Conservation (phyloP, 768 basidiomycete species). For the Cyclocybe aegerita region DNA sequence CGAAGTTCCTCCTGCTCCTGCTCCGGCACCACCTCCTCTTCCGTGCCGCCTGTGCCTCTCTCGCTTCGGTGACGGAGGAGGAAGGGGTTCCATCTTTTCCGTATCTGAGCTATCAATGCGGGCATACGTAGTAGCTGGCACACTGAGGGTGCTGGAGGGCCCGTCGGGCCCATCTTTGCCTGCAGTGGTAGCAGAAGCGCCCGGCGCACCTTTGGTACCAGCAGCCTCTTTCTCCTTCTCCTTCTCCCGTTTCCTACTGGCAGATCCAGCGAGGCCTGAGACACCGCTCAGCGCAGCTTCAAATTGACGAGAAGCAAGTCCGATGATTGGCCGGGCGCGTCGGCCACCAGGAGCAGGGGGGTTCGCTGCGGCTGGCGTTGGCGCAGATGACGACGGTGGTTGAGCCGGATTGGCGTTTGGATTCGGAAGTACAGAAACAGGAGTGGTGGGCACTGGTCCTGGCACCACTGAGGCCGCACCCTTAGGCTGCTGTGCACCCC, state of each 20-base stretch:
- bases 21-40: slow-evolving; percentile 11
- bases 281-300: slow-evolving; percentile 71
- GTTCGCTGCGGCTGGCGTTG: slow-evolving; percentile 12
- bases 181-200: slow-evolving; percentile 1
- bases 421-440: slow-evolving; percentile 1
- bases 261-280: slow-evolving; percentile 42
- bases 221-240: slow-evolving; percentile 23
- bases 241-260: slow-evolving; percentile 24
- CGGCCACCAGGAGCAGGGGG: slow-evolving; percentile 29
- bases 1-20: background rate
- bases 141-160: slow-evolving; percentile 5
- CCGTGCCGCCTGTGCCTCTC: slow-evolving; percentile 19
- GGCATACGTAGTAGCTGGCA: slow-evolving; percentile 4
- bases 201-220: background rate
- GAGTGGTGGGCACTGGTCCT: slow-evolving; percentile 4
- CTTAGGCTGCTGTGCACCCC: slow-evolving; percentile 10
- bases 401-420: too few species aligned
- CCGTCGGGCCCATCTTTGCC: background rate
- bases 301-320: slow-evolving; percentile 65
- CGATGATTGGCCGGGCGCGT: slow-evolving; percentile 57
- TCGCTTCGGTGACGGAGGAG: slow-evolving; percentile 19
- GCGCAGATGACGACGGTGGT: background rate
- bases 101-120: slow-evolving; percentile 15
- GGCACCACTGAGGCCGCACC: slow-evolving; percentile 9
- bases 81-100: slow-evolving; percentile 10